Conservation (phyloP, 2,329 filamentous ascomycete genomes). For the Pseudogymnoascus sp. region DNA sequence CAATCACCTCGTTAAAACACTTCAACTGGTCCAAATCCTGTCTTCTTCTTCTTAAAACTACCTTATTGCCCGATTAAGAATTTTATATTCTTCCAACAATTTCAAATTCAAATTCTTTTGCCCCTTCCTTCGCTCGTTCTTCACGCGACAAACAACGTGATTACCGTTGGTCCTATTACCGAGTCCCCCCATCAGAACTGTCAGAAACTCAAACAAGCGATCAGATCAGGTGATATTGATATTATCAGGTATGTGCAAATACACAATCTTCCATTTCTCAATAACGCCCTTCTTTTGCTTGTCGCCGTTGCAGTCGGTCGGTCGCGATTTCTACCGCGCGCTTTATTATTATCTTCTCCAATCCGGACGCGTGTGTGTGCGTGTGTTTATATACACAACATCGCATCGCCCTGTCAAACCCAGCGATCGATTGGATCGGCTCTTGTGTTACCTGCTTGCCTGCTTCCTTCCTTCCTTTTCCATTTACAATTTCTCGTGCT, state of each 20-base stretch:
- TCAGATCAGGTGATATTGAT: background rate
- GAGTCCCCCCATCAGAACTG: background rate
- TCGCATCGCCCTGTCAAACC: background rate
- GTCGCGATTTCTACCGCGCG: slow-evolving; percentile 2
- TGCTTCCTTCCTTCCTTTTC: background rate
- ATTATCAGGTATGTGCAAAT: slow-evolving; percentile 3
- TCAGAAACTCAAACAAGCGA: slow-evolving; percentile 6
- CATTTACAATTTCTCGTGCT: background rate
- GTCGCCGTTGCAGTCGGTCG: background rate
- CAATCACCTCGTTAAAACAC: background rate
- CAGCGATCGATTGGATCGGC: background rate
- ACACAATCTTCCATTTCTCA: background rate
- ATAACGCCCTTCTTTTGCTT: background rate
- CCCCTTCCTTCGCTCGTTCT: background rate
- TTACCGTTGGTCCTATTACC: slow-evolving; percentile 3
- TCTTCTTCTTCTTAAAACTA: slow-evolving; percentile 4
- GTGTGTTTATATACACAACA: slow-evolving; percentile 6
- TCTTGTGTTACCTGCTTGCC: slow-evolving; percentile 1
- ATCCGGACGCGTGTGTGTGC: background rate
- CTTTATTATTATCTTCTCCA: slow-evolving; percentile 4
- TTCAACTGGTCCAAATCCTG: background rate
- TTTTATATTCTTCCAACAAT: background rate
- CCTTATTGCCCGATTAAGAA: slow-evolving; percentile 5
- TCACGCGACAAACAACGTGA: slow-evolving; percentile 6
- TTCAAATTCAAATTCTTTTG: background rate